Evolutionary conservation across 164 flowering plant genomes (phyloP), one percentile per base, ranked within the genome.

Genomic region (Vitis rupestris): DNA sequence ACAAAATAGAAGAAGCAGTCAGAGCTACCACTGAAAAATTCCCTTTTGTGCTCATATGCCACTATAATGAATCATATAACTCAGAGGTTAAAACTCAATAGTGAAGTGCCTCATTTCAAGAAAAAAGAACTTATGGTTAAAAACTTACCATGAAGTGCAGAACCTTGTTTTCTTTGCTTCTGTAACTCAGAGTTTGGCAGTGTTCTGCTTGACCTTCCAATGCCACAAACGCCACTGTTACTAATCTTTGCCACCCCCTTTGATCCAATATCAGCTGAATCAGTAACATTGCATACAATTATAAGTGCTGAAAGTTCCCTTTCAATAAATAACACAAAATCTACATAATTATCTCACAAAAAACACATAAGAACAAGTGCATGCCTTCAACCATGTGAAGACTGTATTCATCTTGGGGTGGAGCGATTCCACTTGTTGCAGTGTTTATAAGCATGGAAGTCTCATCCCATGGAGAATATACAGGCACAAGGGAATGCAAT

Each of bases 261-360:
- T 68, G 86, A 71, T 79, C 75, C 88, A 86, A 77, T 71, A 78
- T 87, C 91, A 83, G 78, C 90, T 86, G 88, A 80, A 82, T 80
- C 84, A 87, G 82, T 73, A 68, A 83, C 1, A 64, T 70, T 67
- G 37, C 27, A 78, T 65, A 68, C 72, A 70, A 74, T 48, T 65
- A 77, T 68, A 79, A 77, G 76, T 66, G 67, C 68, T 23, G 70
- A 70, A 71, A 73, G 75, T 30, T 63, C 63, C 67, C 70, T 44
- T 68, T 56, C 9, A 64, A 13, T 52, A 47, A 72, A 27, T 31
- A 27, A 10, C 50, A 51, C 27, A 1, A 23, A 70, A 15, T 17
- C 12, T 52, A 49, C 9, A 8, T 37, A 59, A 4, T 47, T 47
- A 8, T 6, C 49, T 53, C 29, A 67, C 53, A n/a, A 2, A 37